Evolutionary conservation across 2,329 filamentous ascomycete species (phyloP).

Genomic region (Cladosporium sp.): DNA sequence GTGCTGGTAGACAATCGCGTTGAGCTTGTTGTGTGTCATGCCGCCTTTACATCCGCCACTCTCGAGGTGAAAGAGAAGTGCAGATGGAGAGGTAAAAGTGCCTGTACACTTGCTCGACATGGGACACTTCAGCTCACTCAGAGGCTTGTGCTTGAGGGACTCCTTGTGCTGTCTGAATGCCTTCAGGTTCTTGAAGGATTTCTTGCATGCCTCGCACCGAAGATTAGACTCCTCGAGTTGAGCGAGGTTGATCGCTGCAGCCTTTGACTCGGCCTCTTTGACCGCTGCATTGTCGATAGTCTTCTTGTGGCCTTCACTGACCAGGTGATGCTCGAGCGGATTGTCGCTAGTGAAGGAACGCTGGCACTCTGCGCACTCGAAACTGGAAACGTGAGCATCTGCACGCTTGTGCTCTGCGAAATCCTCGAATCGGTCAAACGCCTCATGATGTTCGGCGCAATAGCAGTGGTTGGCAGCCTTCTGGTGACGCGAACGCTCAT

Average conservation of each 20-base stretch:
- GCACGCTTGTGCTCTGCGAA: constrained; percentile 8
- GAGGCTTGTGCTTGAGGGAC: constrained; percentile 18
- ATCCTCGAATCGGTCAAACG: neutral
- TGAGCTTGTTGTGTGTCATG: constrained; percentile 17
- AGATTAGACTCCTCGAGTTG: constrained; percentile 13
- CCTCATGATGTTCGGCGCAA: constrained; percentile 14
- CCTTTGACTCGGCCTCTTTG: too few relatives aligned
- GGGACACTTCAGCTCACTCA: constrained; percentile 15
- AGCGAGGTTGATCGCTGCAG: neutral
- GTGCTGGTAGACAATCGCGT: constrained; percentile 14
- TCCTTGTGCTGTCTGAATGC: constrained; percentile 16
- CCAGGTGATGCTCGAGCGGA: neutral
- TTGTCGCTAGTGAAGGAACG: too few relatives aligned
- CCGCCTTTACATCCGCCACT: constrained; percentile 16
- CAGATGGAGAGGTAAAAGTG: constrained; percentile 15
- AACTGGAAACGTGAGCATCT: too few relatives aligned
- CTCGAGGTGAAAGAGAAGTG: constrained; percentile 17
- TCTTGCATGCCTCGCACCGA: constrained; percentile 15
- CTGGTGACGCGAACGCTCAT: constrained; percentile 11
- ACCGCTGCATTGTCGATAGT: neutral
- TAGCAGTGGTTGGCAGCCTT: constrained; percentile 13
- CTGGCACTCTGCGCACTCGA: too few relatives aligned
- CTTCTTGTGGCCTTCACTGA: constrained; percentile 7
- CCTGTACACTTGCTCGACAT: neutral
- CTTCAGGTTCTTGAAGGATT: constrained; percentile 6